Conservation (phyloP, 495 filamentous ascomycete genomes). For the Parathielavia hyrcaniae region DNA sequence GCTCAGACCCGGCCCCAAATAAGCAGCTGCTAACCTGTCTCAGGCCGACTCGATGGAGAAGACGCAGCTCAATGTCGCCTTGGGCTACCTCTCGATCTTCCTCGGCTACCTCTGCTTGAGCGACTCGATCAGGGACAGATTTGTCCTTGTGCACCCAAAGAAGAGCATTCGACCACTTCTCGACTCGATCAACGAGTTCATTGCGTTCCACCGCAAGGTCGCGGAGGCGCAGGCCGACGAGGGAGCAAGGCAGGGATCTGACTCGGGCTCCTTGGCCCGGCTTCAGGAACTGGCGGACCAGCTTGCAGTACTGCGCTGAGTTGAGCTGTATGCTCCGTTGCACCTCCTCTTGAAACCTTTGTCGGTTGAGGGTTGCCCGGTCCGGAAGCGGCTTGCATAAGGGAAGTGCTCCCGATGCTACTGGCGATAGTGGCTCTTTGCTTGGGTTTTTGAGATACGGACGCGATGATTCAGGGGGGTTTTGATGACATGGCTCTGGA, state of each 20-base stretch:
- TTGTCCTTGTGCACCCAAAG: conserved; percentile 50
- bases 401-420: background rate
- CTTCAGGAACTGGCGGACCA: conserved; percentile 51
- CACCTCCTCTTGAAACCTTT: background rate
- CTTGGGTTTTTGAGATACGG: background rate
- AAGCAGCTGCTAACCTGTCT: conserved; percentile 2
- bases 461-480: too few species aligned
- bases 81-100: conserved; percentile 84
- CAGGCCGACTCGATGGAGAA: conserved; percentile 81
- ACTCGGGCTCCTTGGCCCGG: conserved; percentile 48
- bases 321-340: background rate
- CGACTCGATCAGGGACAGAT: conserved; percentile 42
- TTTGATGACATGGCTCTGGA: background rate
- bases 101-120: conserved; percentile 72
- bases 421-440: too few species aligned
- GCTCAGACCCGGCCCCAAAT: too few species aligned
- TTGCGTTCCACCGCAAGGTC: conserved; percentile 67
- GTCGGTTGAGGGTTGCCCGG: background rate
- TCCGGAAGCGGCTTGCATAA: conserved; percentile 9
- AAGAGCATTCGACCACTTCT: conserved; percentile 57
- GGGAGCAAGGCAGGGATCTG: conserved; percentile 37
- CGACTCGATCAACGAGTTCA: conserved; percentile 81
- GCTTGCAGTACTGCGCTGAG: conserved; percentile 14
- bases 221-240: conserved; percentile 52
- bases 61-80: conserved; percentile 77